Percentiles rank a stretch among this genome's conserved stretches.
Conservation (phyloP, 2,329 filamentous ascomycete species). For the Chrysosporium queenslandicum region DNA sequence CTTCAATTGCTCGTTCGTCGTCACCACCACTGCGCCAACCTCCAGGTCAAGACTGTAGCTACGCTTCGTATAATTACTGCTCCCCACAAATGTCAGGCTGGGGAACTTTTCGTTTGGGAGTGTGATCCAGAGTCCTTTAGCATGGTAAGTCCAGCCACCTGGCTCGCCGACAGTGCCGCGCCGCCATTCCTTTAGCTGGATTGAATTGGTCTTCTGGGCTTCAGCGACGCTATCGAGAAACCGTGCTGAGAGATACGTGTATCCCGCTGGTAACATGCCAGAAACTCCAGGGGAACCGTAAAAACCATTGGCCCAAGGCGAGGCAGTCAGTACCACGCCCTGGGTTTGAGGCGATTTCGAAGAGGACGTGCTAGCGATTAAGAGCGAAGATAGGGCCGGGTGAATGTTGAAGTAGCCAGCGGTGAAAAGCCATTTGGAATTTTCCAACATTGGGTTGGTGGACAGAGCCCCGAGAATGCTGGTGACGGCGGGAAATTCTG, state of each 20-base stretch:
- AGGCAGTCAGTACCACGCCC: conserved; percentile 83
- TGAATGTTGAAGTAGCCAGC: conserved; percentile 98
- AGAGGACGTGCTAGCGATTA: conserved; percentile 57
- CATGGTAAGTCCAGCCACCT: conserved; percentile 93
- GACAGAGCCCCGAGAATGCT: conserved; percentile 61
- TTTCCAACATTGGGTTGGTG: conserved; percentile 48
- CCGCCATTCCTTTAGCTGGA: conserved; percentile 79
- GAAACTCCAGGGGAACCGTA: conserved; percentile 80
- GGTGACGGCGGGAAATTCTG: conserved; percentile 74
- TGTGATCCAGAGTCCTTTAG: conserved; percentile 88
- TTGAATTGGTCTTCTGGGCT: conserved; percentile 46
- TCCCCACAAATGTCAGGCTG: conserved; percentile 73
- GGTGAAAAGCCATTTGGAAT: conserved; percentile 86
- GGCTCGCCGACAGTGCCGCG: conserved; percentile 69
- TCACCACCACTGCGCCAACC: conserved; percentile 77
- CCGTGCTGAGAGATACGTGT: conserved; percentile 73
- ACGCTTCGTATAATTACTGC: conserved; percentile 89
- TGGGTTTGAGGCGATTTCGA: conserved; percentile 31
- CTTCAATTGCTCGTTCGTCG: conserved; percentile 62
- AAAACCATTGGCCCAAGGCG: conserved; percentile 90
- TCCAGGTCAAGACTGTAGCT: conserved; percentile 90
- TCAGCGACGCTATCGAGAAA: conserved; percentile 59
- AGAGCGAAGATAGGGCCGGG: conserved; percentile 65
- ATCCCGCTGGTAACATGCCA: conserved; percentile 81
- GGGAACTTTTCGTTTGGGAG: conserved; percentile 51